Conservation (phyloP, 805 yeast species). For the Cyberlindnera japonica region DNA sequence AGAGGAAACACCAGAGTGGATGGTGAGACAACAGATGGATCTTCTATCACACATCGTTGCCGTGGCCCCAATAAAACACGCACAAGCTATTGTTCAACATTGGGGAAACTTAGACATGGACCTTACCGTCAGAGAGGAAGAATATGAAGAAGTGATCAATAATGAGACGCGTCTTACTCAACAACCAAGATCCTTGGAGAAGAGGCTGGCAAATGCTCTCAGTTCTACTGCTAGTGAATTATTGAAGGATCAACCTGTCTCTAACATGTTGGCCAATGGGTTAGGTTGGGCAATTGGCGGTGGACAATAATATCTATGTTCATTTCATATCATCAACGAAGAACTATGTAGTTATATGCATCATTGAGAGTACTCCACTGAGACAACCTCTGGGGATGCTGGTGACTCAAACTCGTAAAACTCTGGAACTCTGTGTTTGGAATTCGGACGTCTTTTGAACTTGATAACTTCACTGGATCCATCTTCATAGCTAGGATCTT, state of each 20-base stretch:
- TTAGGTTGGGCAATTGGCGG: constrained; percentile 49
- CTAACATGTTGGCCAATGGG: constrained; percentile 43
- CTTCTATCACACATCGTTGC: constrained; percentile 50
- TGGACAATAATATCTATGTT: constrained; percentile 5
- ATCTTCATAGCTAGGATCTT: neutral
- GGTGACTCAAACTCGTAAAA: neutral
- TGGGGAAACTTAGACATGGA: constrained; percentile 54
- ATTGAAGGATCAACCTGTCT: constrained; percentile 26
- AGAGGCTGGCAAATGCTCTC: constrained; percentile 23
- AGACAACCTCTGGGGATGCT: neutral
- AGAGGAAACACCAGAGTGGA: constrained; percentile 33
- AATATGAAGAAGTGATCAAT: neutral
- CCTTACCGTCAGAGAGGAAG: constrained; percentile 28
- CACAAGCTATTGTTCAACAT: constrained; percentile 53
- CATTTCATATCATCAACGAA: too few relatives aligned
- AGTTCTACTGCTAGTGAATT: constrained; percentile 23
- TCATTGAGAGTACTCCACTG: neutral
- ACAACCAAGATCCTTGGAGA: constrained; percentile 14
- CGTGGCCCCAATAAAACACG: constrained; percentile 51
- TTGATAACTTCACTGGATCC: neutral
- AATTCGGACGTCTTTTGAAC: neutral
- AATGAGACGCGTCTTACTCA: neutral
- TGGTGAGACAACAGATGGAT: constrained; percentile 48
- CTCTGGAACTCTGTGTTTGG: neutral
- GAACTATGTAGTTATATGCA: neutral